phyloP scores from a whole-genome alignment of 148 eudicot species.

The Rhododendron mucronatum region DNA sequence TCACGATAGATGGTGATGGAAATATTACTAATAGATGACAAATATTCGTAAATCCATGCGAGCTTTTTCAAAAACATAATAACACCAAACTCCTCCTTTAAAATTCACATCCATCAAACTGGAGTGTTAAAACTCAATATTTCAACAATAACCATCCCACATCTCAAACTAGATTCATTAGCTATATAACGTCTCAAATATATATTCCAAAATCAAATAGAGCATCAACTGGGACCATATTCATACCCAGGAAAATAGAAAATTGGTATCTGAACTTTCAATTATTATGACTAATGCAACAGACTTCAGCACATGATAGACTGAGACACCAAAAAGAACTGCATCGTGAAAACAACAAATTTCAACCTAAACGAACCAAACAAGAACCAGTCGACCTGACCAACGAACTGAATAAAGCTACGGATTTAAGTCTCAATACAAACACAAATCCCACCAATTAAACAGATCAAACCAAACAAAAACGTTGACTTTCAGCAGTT shows the following conservation, averaged over 20 bases:
- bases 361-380: not conserved
- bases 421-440: not conserved
- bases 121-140: not conserved
- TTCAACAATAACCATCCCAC: slow-evolving; percentile 23
- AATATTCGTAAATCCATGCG: not conserved
- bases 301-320: not conserved
- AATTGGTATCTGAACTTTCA: not conserved
- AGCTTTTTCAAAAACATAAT: not conserved
- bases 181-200: not conserved
- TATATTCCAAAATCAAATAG: not conserved
- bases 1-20: not conserved
- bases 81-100: not conserved
- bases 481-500: not conserved
- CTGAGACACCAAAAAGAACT: not conserved
- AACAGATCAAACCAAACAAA: slow-evolving; percentile 4
- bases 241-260: not conserved
- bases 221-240: not conserved
- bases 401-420: not conserved
- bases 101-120: not conserved
- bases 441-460: not conserved
- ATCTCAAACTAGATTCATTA: not conserved
- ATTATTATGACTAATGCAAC: not conserved
- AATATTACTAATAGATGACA: not conserved
- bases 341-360: not conserved
- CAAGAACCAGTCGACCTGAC: not conserved